A percentile compares a stretch with the other conserved stretches of the same genome.
These are phyloP conservation scores for Aspergillus fischeri DNA, from an alignment of 2,329 filamentous ascomycete species.

Conservation along the genomic window DNA sequence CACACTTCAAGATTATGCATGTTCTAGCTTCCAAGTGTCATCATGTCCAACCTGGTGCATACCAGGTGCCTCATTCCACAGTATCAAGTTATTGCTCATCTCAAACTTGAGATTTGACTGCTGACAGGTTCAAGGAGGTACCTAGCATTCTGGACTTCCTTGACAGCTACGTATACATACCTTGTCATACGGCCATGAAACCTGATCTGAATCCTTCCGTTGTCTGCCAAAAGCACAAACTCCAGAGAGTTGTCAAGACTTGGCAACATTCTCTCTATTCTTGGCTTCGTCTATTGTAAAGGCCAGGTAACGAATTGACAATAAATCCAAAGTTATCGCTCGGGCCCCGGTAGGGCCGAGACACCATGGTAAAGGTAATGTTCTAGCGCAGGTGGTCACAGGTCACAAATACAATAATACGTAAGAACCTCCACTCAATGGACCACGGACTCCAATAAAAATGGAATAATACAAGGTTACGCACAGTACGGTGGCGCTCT, in stretches of 20 bases:
- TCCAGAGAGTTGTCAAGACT: background rate
- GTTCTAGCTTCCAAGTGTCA: background rate
- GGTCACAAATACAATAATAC: background rate
- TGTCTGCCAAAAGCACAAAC: background rate
- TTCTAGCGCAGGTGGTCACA: background rate
- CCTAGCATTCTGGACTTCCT: background rate
- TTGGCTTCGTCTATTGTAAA: background rate
- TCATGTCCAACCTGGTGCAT: background rate
- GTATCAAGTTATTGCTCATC: background rate
- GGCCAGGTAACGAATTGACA: background rate
- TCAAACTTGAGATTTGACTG: background rate
- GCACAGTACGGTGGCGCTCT: slow-evolving; percentile 29
- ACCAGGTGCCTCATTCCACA: background rate
- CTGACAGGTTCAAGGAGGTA: background rate
- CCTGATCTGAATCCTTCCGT: background rate
- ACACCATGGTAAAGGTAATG: background rate
- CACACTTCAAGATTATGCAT: background rate
- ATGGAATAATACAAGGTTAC: slow-evolving; percentile 12
- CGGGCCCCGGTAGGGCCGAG: background rate
- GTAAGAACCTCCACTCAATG: background rate
- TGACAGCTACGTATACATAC: background rate
- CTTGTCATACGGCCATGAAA: background rate
- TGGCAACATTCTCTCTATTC: background rate
- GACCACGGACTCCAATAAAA: slow-evolving; percentile 1
- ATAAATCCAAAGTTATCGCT: background rate